A percentile compares a stretch with the other conserved stretches of the same genome.
phyloP scores from a whole-genome alignment of 805 yeast genomes.

The Pichia membranifaciens region DNA sequence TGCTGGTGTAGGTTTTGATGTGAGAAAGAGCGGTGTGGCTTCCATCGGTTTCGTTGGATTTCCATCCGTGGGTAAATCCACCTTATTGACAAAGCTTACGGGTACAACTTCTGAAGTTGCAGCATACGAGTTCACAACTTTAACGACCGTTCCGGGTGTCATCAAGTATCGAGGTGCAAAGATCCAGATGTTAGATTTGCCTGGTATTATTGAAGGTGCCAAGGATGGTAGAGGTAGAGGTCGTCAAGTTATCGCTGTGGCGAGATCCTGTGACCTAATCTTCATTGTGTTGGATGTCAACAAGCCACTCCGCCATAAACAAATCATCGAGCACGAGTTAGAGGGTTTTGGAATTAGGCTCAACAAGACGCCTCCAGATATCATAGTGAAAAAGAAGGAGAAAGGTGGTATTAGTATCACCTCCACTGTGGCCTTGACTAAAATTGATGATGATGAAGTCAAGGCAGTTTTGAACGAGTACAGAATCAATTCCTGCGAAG shows the following conservation, averaged over 20 bases:
- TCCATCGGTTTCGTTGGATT: conserved; percentile 97
- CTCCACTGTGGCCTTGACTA: conserved; percentile 87
- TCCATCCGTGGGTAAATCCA: conserved; percentile 91
- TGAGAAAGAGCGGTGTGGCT: conserved; percentile 97
- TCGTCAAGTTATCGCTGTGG: conserved; percentile 96
- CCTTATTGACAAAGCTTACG: conserved; percentile 79
- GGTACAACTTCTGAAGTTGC: conserved; percentile 98
- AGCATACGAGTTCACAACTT: conserved; percentile 94
- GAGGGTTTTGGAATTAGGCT: conserved; percentile 97
- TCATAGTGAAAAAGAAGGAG: conserved; percentile 85
- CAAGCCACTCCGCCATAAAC: conserved; percentile 91
- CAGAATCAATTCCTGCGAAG: conserved; percentile 91
- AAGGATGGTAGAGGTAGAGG: conserved; percentile 91
- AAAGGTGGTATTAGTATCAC: conserved; percentile 94
- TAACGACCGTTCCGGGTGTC: conserved; percentile 96
- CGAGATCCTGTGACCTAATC: conserved; percentile 91
- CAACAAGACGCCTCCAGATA: conserved; percentile 90
- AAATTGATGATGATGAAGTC: conserved; percentile 86
- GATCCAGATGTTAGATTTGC: conserved; percentile 90
- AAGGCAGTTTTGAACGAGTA: conserved; percentile 95
- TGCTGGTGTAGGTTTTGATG: conserved; percentile 92
- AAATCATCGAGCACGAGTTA: conserved; percentile 87
- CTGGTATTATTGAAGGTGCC: conserved; percentile 89
- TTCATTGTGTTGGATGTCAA: conserved; percentile 94
- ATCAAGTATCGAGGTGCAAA: conserved; percentile 95